A percentile compares a stretch with the other conserved stretches of the same genome.
Evolutionary conservation across 257 asterid genomes (phyloP).

Genomic region (Mitragyna speciosa): DNA sequence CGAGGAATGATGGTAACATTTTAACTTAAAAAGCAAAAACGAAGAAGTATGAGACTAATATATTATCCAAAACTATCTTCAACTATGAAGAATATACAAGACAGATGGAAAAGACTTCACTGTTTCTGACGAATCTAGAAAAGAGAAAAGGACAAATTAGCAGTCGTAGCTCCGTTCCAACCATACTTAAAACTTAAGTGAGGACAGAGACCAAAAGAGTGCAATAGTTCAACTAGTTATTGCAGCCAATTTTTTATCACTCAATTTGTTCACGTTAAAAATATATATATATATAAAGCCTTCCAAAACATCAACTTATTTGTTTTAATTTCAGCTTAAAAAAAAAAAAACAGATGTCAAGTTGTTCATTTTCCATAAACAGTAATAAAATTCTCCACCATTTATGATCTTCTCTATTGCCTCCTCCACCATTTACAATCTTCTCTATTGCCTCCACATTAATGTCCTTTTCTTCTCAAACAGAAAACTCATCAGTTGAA

Average conservation of each 20-base stretch:
- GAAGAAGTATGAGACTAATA: not conserved
- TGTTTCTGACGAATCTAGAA: not conserved
- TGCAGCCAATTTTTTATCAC: no score
- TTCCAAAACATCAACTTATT: not conserved
- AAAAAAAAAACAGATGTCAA: not conserved
- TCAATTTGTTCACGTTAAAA: not conserved
- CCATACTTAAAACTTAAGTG: not conserved
- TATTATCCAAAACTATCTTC: not conserved
- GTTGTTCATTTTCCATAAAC: not conserved
- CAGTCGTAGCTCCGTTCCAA: not conserved
- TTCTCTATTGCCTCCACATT: not conserved
- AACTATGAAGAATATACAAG: not conserved
- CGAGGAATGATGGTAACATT: not conserved
- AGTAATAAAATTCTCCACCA: not conserved
- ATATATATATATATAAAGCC: not conserved
- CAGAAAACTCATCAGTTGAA: not conserved
- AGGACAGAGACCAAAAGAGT: not conserved
- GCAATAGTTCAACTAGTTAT: not conserved
- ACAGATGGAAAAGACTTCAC: not conserved
- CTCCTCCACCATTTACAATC: not conserved
- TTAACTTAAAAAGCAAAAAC: not conserved
- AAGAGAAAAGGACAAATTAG: not conserved
- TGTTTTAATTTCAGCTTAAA: not conserved
- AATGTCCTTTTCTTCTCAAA: not conserved
- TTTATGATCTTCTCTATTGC: no score